phyloP scores from a whole-genome alignment of 345 rosid species.

The Brassica juncea region DNA sequence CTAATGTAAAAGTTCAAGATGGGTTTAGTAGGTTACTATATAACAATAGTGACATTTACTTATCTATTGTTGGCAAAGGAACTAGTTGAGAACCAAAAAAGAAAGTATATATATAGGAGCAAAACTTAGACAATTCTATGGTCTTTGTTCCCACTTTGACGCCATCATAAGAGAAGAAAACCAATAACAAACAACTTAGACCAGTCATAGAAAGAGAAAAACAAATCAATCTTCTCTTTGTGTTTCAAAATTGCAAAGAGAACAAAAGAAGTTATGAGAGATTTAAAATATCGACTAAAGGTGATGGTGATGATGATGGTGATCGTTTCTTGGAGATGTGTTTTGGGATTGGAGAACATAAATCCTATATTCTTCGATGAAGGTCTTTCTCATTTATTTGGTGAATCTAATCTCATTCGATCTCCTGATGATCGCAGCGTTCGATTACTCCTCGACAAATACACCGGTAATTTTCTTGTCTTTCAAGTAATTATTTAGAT shows the following conservation, averaged over 20 bases:
- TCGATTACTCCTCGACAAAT: slow-evolving; percentile 84
- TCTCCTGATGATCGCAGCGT: slow-evolving; percentile 71
- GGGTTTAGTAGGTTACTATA: background rate
- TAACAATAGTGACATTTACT: background rate
- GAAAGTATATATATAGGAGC: background rate
- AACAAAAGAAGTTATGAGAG: background rate
- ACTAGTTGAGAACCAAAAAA: no score
- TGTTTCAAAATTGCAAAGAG: background rate
- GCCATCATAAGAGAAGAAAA: background rate
- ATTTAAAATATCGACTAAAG: background rate
- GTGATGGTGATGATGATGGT: slow-evolving; percentile 1
- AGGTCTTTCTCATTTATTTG: slow-evolving; percentile 79
- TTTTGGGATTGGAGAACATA: slow-evolving; percentile 37
- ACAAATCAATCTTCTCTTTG: background rate
- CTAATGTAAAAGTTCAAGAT: background rate
- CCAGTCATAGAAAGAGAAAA: background rate
- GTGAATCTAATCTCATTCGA: slow-evolving; percentile 73
- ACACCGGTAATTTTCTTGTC: slow-evolving; percentile 55
- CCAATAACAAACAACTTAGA: background rate
- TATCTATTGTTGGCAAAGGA: background rate
- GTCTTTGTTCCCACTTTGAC: background rate
- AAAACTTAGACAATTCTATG: background rate
- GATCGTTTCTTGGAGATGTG: slow-evolving; percentile 17
- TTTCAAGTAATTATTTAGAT: background rate
- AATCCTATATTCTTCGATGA: slow-evolving; percentile 58